A percentile compares a stretch with the other conserved stretches of the same genome.
Conservation (phyloP, 1,284 basidiomycete species). For the Trichosporon faecale region DNA sequence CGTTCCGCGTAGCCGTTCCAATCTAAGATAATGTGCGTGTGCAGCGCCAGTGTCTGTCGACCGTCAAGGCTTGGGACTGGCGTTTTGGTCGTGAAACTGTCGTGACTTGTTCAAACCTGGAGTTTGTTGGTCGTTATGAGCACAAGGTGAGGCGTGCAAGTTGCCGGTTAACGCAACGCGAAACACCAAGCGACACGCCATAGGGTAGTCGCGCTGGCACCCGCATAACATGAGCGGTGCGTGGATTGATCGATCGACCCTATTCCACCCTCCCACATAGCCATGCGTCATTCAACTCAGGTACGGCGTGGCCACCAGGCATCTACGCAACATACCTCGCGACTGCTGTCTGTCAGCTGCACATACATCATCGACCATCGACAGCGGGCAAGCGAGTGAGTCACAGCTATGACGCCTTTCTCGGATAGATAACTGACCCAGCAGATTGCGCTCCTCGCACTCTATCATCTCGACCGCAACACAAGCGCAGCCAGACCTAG, state of each 20-base stretch:
- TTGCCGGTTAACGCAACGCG: not conserved
- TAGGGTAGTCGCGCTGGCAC: conserved; percentile 7
- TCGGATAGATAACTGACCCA: not conserved
- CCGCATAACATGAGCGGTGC: not conserved
- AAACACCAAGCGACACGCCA: not conserved
- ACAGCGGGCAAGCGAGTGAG: not conserved
- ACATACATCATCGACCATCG: not conserved
- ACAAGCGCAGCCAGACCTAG: too few species aligned
- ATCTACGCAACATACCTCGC: not conserved
- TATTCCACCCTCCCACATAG: conserved; percentile 1
- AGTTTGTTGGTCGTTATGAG: too few species aligned
- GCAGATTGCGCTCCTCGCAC: not conserved
- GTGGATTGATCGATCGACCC: not conserved
- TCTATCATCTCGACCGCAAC: too few species aligned
- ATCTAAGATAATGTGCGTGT: not conserved
- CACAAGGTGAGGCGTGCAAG: not conserved
- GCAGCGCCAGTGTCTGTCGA: not conserved
- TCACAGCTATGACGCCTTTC: not conserved
- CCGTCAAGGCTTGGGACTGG: not conserved
- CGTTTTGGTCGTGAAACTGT: not conserved
- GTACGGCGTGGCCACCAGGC: not conserved
- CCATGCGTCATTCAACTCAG: conserved; percentile 6
- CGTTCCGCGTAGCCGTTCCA: too few species aligned
- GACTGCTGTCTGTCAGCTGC: not conserved
- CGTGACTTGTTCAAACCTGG: too few species aligned